These are phyloP conservation scores for Tylopilus plumbeoviolaceoides DNA, from an alignment of 768 basidiomycete genomes.

Conservation along the genomic window DNA sequence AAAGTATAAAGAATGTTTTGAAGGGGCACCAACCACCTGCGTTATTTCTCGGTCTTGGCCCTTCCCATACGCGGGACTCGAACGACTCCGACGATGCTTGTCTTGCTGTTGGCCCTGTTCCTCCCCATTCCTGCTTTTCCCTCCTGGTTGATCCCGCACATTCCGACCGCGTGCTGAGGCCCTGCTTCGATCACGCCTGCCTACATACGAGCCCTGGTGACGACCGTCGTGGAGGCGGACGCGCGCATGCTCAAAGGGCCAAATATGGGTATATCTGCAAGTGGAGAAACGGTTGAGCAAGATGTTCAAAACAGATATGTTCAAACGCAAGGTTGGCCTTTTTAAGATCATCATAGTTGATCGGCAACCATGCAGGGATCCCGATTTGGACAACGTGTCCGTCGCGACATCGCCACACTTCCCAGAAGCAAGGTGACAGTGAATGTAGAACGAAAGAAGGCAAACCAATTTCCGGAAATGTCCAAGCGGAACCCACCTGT, in stretches of 20 bases:
- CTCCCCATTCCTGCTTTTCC: slow-evolving; percentile 1
- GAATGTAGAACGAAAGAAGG: background rate
- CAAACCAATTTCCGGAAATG: background rate
- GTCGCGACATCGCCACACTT: background rate
- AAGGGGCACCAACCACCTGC: background rate
- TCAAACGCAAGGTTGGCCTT: background rate
- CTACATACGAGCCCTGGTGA: slow-evolving; percentile 28
- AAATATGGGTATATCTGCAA: slow-evolving; percentile 87
- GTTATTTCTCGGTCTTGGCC: background rate
- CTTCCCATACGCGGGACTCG: slow-evolving; percentile 14
- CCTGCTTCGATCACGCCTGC: slow-evolving; percentile 22
- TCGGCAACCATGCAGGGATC: background rate
- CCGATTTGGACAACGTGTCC: background rate
- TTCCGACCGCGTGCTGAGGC: slow-evolving; percentile 14
- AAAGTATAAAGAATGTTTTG: slow-evolving; percentile 9
- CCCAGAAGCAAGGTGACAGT: background rate
- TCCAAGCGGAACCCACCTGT: slow-evolving; percentile 51
- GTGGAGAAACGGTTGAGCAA: slow-evolving; percentile 3
- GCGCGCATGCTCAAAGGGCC: slow-evolving; percentile 95
- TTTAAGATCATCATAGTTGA: background rate
- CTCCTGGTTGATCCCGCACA: slow-evolving; percentile 6
- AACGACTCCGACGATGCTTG: slow-evolving; percentile 17
- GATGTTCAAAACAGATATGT: background rate
- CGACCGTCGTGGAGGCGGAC: slow-evolving; percentile 57
- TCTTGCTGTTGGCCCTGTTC: slow-evolving; percentile 4